phyloP scores from a whole-genome alignment of 331 rosid species.

The Quercus tomentella region DNA sequence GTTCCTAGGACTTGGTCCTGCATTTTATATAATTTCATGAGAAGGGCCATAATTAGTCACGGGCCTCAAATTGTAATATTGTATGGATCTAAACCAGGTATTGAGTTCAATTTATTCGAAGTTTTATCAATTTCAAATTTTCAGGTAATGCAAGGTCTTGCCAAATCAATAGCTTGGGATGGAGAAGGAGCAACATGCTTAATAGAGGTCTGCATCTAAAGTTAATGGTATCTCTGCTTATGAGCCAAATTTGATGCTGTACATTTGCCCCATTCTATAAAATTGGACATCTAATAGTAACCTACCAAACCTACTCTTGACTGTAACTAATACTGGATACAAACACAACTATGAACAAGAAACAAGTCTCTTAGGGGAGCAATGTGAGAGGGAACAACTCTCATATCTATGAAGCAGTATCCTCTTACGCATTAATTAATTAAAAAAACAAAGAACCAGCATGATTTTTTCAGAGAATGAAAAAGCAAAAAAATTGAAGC shows the following conservation, averaged over 20 bases:
- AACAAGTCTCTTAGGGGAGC: background rate
- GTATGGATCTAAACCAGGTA: background rate
- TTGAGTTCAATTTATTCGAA: background rate
- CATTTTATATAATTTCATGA: background rate
- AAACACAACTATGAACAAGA: background rate
- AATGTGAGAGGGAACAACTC: background rate
- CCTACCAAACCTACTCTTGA: background rate
- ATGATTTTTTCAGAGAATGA: background rate
- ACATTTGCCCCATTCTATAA: background rate
- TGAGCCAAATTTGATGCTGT: background rate
- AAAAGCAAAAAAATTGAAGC: background rate
- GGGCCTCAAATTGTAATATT: slow-evolving; percentile 7
- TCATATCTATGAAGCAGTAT: background rate
- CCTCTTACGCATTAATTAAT: no score
- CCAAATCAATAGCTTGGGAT: slow-evolving; percentile 96
- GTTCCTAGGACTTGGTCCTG: background rate
- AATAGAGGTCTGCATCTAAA: slow-evolving; percentile 63
- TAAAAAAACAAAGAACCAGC: background rate
- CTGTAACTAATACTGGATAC: background rate
- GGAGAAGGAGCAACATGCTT: slow-evolving; percentile 99
- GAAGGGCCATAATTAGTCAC: background rate
- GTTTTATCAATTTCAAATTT: slow-evolving; percentile 11
- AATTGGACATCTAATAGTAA: slow-evolving; percentile 2
- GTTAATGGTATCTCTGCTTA: slow-evolving; percentile 16
- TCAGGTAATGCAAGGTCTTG: slow-evolving; percentile 99